These are phyloP conservation scores for Penicillium frequentans DNA, from an alignment of 2,329 filamentous ascomycete genomes.

Conservation along the genomic window DNA sequence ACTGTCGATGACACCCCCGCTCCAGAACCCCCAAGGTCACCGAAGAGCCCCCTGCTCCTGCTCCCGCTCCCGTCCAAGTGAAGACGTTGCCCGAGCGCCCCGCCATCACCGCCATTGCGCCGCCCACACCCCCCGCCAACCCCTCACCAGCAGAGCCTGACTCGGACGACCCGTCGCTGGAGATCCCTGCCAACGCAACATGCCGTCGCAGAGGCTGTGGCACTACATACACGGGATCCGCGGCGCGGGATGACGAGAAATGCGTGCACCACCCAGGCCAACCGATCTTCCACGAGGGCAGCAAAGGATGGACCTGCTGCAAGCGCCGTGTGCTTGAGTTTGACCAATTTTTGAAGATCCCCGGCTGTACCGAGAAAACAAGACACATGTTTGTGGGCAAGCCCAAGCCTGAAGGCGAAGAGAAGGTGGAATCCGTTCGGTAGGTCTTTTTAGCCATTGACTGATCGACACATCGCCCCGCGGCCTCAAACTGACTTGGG, in stretches of 20 bases:
- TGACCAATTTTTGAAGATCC: constrained; percentile 95
- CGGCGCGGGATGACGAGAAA: constrained; percentile 66
- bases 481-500: constrained; percentile 1
- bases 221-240: constrained; percentile 60
- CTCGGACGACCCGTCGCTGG: constrained; percentile 75
- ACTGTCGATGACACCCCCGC: constrained; percentile 72
- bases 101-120: constrained; percentile 30
- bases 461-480: background rate
- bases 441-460: constrained; percentile 41
- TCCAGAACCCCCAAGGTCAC: constrained; percentile 42
- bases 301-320: constrained; percentile 97
- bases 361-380: constrained; percentile 80
- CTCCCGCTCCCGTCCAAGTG: constrained; percentile 23
- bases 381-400: constrained; percentile 81
- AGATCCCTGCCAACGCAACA: constrained; percentile 70
- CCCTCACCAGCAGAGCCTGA: constrained; percentile 67
- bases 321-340: constrained; percentile 94
- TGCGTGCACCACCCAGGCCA: constrained; percentile 88
- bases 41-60: constrained; percentile 23
- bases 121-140: constrained; percentile 31
- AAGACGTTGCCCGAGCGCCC: constrained; percentile 16
- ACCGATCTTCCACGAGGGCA: constrained; percentile 95
- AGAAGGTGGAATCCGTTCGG: constrained; percentile 76
- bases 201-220: constrained; percentile 80
- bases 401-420: constrained; percentile 67